phyloP scores from a whole-genome alignment of 108 stramenopile species.

The Fistulifera pelliculosa region DNA sequence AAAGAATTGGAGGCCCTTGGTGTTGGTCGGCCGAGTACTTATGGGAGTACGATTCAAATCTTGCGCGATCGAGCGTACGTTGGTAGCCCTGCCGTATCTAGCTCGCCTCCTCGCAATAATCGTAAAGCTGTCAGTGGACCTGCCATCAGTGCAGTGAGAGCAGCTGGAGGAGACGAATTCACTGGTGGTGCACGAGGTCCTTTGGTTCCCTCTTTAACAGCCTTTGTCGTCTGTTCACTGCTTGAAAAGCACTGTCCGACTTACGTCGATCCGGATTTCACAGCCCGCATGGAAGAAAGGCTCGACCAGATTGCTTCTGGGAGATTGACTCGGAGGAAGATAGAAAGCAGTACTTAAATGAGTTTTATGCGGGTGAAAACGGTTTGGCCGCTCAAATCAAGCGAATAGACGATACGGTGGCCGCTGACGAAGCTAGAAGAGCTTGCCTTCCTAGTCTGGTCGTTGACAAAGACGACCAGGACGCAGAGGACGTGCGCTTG shows the following conservation, averaged over 20 bases:
- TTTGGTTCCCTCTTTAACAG: conserved; percentile 55
- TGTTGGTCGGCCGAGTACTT: conserved; percentile 77
- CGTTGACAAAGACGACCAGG: conserved; percentile 4
- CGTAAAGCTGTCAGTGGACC: conserved; percentile 18
- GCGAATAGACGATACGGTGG: conserved; percentile 30
- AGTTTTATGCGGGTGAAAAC: conserved; percentile 49
- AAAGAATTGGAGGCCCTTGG: conserved; percentile 67
- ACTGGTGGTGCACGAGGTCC: conserved; percentile 28
- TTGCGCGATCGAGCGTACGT: conserved; percentile 60
- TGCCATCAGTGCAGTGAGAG: conserved; percentile 35
- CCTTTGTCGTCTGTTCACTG: conserved; percentile 54
- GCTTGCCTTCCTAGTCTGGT: conserved; percentile 35
- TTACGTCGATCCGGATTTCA: conserved; percentile 66
- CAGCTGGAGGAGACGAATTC: conserved; percentile 44
- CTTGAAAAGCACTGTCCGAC: conserved; percentile 54
- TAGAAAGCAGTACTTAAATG: conserved; percentile 45
- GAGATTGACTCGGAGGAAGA: conserved; percentile 21
- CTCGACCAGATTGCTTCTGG: conserved; percentile 44
- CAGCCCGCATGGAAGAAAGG: conserved; percentile 54
- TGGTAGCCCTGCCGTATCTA: conserved; percentile 26
- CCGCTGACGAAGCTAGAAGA: conserved; percentile 47
- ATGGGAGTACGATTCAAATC: conserved; percentile 53
- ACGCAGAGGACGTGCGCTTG: conserved; percentile 23
- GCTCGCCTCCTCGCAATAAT: conserved; percentile 7
- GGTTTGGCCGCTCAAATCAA: conserved; percentile 38